These are phyloP conservation scores for Yarrowia galli DNA, from an alignment of 1,139 yeast genomes.

Conservation along the genomic window DNA sequence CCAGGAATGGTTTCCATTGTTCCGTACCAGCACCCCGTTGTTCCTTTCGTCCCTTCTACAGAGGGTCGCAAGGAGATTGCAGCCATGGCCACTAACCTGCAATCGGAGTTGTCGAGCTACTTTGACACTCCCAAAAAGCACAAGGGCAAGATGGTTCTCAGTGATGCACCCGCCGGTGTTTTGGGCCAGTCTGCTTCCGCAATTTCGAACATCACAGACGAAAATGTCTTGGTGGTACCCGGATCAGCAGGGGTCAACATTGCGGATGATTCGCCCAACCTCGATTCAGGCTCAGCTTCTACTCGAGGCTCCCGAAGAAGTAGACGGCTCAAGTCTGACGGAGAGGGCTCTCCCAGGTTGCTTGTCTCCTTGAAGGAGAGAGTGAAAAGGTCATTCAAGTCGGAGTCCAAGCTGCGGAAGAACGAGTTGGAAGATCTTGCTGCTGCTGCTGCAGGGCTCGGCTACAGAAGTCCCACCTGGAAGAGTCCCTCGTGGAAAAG, in stretches of 20 bases:
- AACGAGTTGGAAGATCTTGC: slow-evolving; percentile 11
- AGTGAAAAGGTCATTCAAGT: slow-evolving; percentile 29
- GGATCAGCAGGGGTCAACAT: not conserved
- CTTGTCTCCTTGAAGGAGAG: slow-evolving; percentile 12
- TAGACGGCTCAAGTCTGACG: slow-evolving; percentile 7
- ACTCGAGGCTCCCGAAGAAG: slow-evolving; percentile 1
- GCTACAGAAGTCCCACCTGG: slow-evolving; percentile 17
- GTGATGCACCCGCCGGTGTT: not conserved
- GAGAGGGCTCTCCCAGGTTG: slow-evolving; percentile 10
- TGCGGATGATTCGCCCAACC: slow-evolving; percentile 2
- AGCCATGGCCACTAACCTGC: slow-evolving; percentile 21
- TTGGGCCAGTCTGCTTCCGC: not conserved
- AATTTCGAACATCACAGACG: not conserved
- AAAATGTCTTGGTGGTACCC: not conserved
- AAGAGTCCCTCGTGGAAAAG: slow-evolving; percentile 29
- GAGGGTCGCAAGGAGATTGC: slow-evolving; percentile 28
- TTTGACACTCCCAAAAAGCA: slow-evolving; percentile 20
- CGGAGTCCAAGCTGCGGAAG: slow-evolving; percentile 22
- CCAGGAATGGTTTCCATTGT: slow-evolving; percentile 16
- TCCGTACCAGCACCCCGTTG: slow-evolving; percentile 8
- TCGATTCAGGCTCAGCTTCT: not conserved
- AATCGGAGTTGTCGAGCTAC: slow-evolving; percentile 18
- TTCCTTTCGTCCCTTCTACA: not conserved
- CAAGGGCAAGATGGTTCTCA: slow-evolving; percentile 30
- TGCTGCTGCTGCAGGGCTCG: slow-evolving; percentile 2